Evolutionary conservation across 140 eudicot genomes (phyloP).

Genomic region (Bidens hawaiensis): DNA sequence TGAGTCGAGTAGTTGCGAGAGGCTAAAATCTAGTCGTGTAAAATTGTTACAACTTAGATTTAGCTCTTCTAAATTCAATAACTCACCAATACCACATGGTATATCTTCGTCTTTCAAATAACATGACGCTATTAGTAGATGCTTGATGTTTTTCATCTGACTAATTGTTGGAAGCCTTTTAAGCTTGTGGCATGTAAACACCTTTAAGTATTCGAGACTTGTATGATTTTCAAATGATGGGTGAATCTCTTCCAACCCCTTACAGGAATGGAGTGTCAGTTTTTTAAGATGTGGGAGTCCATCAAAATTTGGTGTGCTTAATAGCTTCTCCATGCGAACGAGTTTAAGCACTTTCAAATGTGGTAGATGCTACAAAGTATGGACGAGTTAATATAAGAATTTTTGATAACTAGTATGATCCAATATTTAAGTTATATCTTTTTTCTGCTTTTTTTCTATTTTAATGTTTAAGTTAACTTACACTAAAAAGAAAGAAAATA

Average conservation of each 20-base stretch:
- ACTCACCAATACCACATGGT: not conserved
- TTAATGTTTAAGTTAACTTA: no score
- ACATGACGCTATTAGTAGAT: not conserved
- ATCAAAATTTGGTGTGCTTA: slow-evolving; percentile 2
- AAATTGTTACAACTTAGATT: no score
- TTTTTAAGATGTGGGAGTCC: not conserved
- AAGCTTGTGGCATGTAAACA: not conserved
- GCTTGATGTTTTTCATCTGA: not conserved
- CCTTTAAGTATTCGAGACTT: not conserved
- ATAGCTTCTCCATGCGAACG: not conserved
- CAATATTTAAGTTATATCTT: no score
- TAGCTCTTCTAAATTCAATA: no score
- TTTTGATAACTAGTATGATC: no score
- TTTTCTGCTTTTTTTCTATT: no score
- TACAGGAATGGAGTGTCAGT: not conserved
- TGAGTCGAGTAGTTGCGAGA: slow-evolving; percentile 5
- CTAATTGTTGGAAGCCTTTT: not conserved
- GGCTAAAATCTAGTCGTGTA: not conserved
- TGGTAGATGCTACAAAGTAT: not conserved
- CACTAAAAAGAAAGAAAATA: no score
- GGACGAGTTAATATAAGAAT: no score
- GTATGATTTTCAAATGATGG: not conserved
- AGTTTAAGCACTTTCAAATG: not conserved
- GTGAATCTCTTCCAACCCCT: not conserved
- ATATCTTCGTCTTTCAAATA: not conserved